Evolutionary conservation across 192 early-diverging fungal species (phyloP).

Genomic region (Backusella tarrabulga): DNA sequence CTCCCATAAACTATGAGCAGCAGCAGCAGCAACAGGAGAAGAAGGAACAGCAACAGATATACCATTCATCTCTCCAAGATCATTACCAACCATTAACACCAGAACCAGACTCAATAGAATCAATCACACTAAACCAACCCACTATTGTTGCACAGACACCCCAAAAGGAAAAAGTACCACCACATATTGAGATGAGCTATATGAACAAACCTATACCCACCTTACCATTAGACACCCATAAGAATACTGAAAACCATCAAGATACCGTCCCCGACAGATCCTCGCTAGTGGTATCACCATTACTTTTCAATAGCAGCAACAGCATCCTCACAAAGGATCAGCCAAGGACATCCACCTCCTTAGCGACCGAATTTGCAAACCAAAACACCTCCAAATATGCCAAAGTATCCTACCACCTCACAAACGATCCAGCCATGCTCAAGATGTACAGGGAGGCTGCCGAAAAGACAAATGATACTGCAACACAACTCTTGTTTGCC

Average conservation of each 20-base stretch:
- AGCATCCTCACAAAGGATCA: neutral
- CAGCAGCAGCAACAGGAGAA: neutral
- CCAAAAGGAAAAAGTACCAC: neutral
- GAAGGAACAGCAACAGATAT: neutral
- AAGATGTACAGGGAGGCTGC: slow-evolving; percentile 73
- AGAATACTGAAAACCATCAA: neutral
- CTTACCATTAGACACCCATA: neutral
- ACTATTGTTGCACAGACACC: neutral
- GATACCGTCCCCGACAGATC: neutral
- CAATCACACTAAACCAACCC: neutral
- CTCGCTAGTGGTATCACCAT: neutral
- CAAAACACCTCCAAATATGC: slow-evolving; percentile 15
- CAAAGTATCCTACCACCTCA: slow-evolving; percentile 17
- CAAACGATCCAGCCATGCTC: slow-evolving; percentile 30
- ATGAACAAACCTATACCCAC: neutral
- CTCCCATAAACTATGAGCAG: neutral
- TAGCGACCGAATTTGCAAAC: neutral
- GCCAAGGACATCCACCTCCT: neutral
- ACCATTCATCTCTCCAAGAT: neutral
- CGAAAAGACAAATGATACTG: slow-evolving; percentile 71
- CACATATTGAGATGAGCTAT: neutral
- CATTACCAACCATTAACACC: neutral
- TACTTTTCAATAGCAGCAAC: neutral
- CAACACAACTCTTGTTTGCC: slow-evolving; percentile 71
- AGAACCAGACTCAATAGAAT: neutral